phyloP scores from a whole-genome alignment of 805 yeast genomes.

The Candida coquimbonensis region DNA sequence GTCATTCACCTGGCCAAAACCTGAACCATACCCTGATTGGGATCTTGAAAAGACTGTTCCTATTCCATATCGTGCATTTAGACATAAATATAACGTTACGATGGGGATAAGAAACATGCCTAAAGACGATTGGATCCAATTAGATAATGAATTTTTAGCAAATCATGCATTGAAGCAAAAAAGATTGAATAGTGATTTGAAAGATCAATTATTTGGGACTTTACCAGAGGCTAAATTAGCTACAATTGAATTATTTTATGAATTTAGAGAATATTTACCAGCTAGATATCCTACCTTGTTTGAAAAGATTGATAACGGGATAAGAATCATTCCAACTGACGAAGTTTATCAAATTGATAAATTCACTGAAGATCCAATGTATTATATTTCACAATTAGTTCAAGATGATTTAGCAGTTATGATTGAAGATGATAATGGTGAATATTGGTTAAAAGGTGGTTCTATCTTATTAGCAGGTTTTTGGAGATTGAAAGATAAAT shows the following conservation, averaged over 20 bases:
- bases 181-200: conserved; percentile 44
- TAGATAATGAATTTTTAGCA: conserved; percentile 58
- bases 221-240: conserved; percentile 44
- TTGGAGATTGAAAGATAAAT: conserved; percentile 60
- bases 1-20: conserved; percentile 40
- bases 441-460: conserved; percentile 51
- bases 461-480: conserved; percentile 61
- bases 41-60: conserved; percentile 13
- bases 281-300: conserved; percentile 52
- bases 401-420: conserved; percentile 67
- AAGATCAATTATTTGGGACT: conserved; percentile 34
- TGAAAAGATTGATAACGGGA: conserved; percentile 13
- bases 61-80: conserved; percentile 40
- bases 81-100: conserved; percentile 54
- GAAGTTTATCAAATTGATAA: conserved; percentile 36
- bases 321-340: conserved; percentile 41
- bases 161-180: conserved; percentile 46
- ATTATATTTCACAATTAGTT: conserved; percentile 47
- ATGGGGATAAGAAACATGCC: conserved; percentile 67
- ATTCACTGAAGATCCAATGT: conserved; percentile 44
- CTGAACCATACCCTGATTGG: conserved; percentile 33
- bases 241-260: conserved; percentile 48
- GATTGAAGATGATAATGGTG: conserved; percentile 53
- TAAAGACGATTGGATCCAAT: conserved; percentile 56
- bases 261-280: conserved; percentile 47